A percentile compares a stretch with the other conserved stretches of the same genome.
phyloP scores from a whole-genome alignment of 176 grass and related monocot genomes.

The Bromus sterilis region DNA sequence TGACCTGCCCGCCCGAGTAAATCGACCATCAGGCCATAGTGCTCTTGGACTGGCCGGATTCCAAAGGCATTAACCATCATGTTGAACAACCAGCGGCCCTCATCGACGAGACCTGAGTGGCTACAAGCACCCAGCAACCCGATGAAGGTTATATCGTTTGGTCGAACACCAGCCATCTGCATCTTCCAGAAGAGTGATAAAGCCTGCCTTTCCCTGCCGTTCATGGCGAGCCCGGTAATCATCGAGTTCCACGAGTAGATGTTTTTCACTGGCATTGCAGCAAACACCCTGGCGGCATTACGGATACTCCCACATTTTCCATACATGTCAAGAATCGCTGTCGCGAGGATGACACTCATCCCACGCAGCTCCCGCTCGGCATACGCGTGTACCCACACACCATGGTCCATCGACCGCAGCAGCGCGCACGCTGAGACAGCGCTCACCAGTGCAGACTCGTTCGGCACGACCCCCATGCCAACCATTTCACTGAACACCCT shows the following conservation, averaged over 20 bases:
- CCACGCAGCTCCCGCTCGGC: neutral
- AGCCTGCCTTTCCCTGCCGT: conserved; percentile 35
- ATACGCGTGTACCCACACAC: conserved; percentile 33
- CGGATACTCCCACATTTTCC: conserved; percentile 59
- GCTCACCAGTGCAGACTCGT: conserved; percentile 39
- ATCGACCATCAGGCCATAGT: conserved; percentile 73
- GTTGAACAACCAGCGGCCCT: conserved; percentile 46
- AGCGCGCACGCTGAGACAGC: conserved; percentile 16
- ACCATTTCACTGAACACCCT: conserved; percentile 29
- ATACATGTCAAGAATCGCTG: conserved; percentile 59
- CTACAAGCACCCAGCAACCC: conserved; percentile 55
- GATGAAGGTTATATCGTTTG: conserved; percentile 58
- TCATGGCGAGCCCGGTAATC: conserved; percentile 63
- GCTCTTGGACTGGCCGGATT: conserved; percentile 34
- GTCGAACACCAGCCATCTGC: conserved; percentile 36
- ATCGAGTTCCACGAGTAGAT: conserved; percentile 66
- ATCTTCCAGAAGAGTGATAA: conserved; percentile 71
- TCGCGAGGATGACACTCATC: conserved; percentile 42
- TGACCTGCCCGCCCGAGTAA: conserved; percentile 50
- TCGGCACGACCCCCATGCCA: neutral
- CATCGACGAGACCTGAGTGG: conserved; percentile 50
- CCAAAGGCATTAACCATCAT: conserved; percentile 35
- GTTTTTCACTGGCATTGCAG: conserved; percentile 40
- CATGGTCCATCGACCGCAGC: conserved; percentile 36
- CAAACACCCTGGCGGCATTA: conserved; percentile 37